Conservation (phyloP, 495 filamentous ascomycete species). For the Umbilicaria muhlenbergii region DNA sequence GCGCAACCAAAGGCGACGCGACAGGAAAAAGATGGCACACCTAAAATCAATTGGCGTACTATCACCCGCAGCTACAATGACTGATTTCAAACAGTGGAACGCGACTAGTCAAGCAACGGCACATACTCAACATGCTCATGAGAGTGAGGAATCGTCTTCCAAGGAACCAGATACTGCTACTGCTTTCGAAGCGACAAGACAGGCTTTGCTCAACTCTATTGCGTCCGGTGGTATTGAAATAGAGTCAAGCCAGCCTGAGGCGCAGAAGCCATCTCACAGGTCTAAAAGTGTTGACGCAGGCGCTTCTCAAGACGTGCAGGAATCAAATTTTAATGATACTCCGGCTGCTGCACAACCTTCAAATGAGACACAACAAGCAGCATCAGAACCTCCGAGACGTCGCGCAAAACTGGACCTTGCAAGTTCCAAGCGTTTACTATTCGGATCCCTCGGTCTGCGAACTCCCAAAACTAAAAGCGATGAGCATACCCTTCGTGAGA, state of each 20-base stretch:
- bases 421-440: constrained; percentile 51
- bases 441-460: constrained; percentile 55
- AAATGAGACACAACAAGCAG: constrained; percentile 1
- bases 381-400: constrained; percentile 16
- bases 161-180: constrained; percentile 14
- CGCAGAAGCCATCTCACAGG: not conserved
- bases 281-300: constrained; percentile 1
- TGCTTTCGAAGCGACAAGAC: constrained; percentile 34
- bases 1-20: constrained; percentile 37
- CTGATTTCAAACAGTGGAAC: constrained; percentile 25
- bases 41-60: constrained; percentile 35
- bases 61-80: constrained; percentile 29
- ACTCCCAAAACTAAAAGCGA: constrained; percentile 53
- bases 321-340: not conserved
- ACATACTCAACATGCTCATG: constrained; percentile 2
- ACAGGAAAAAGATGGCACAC: constrained; percentile 28
- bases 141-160: constrained; percentile 1
- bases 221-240: constrained; percentile 36
- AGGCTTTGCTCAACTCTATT: constrained; percentile 34
- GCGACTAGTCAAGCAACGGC: constrained; percentile 7
- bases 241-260: constrained; percentile 3
- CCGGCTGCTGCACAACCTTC: too few species aligned
- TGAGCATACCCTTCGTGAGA: constrained; percentile 42
- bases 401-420: constrained; percentile 44
- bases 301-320: not conserved